Conservation (phyloP, 768 basidiomycete species). For the Boletus vermiculosoides region DNA sequence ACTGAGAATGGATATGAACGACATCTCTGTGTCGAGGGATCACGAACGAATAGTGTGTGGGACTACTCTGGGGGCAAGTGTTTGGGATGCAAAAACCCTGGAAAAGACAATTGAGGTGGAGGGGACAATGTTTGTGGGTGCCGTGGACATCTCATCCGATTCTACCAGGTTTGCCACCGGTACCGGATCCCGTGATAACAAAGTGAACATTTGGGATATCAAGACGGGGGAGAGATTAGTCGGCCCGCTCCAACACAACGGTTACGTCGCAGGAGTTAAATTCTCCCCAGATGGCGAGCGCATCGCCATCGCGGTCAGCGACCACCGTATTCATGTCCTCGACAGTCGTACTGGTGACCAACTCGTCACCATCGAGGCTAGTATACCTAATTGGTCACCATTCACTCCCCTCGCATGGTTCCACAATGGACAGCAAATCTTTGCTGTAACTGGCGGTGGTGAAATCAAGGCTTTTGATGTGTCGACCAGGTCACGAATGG, state of each 20-base stretch:
- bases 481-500: neutral
- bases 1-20: neutral
- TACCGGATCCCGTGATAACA: rapidly evolving
- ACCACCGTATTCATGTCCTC: neutral
- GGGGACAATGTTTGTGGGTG: neutral
- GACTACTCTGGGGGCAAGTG: no score
- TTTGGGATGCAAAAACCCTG: neutral
- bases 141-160: neutral
- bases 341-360: neutral
- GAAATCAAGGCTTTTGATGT: neutral
- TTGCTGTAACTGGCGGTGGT: neutral
- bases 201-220: neutral
- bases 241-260: neutral
- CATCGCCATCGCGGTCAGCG: neutral
- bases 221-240: neutral
- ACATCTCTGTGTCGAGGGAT: neutral
- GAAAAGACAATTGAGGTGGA: neutral
- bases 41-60: neutral
- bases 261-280: neutral
- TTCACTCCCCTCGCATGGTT: neutral
- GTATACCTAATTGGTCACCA: rapidly evolving
- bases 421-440: neutral
- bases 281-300: neutral
- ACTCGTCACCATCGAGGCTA: neutral
- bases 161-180: neutral